Base-by-base conservation (phyloP, 352 stramenopile species). In the Globisporangium heterothallicum region DNA sequence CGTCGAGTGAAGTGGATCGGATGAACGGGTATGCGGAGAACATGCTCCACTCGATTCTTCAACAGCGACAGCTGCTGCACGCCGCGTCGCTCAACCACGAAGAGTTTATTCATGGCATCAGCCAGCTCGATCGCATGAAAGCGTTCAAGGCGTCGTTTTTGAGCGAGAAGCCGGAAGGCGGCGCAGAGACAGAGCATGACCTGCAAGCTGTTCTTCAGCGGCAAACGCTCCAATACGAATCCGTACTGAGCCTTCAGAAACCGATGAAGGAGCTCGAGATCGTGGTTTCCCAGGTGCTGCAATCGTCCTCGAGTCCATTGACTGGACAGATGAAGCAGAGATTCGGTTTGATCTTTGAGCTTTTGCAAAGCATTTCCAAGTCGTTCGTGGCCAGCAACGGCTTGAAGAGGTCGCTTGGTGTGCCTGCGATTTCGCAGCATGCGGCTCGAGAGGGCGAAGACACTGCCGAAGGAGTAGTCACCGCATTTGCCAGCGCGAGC, bases 21-120 rank as follows among this genome's bases (percentile, higher is more conserved):
- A 97, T 97, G 80, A 84, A 73, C 54, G 85, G 84, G 6, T 92
- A 95, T 49, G 78, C 87, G 0, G 88, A 97, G 50, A 95, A 97
- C 59, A 88, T 98, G 71, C 64, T 95, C 0, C 70, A 88, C 48
- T 70, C 74, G 30, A 84, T 96, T 59, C 58, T 97, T 24, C 86
- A 97, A 60, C 86, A 97, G 41, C 84, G 92, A 24, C 77, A 88
- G 18, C 61, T 90, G 3, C 71, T 97, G 3, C 72, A 89, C 18
- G 68, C 71, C 6, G 68, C 81, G 3, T 81, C 79, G 10, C 57
- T 81, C 0, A 88, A 74, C 42, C 84, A 95, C 50, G 78, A 93
- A 56, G 68, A 77, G 18, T 63, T 95, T 42, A 64, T 88, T 6
- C 52, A 70, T 12, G 64, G 67, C 26, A 46, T 95, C 27, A 55